Evolutionary conservation across 805 yeast species (phyloP).

Genomic region (Komagataella populi): DNA sequence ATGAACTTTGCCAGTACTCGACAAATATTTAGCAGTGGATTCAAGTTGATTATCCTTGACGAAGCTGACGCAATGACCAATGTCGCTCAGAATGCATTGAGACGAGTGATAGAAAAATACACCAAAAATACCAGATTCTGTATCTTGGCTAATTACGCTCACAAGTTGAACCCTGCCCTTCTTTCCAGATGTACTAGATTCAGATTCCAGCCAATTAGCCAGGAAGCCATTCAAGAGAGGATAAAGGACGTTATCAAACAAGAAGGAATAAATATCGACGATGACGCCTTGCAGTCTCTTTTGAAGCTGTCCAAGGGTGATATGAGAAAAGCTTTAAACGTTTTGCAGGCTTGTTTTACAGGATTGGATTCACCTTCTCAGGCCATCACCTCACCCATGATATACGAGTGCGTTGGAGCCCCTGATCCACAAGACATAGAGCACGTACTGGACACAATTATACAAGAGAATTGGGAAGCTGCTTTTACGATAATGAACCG

Average conservation of each 20-base stretch:
- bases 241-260: slow-evolving; percentile 52
- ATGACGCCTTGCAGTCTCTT: slow-evolving; percentile 52
- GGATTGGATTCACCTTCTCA: slow-evolving; percentile 35
- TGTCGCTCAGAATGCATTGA: slow-evolving; percentile 71
- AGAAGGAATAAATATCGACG: slow-evolving; percentile 47
- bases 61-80: slow-evolving; percentile 95
- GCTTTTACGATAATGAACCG: slow-evolving; percentile 53
- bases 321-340: slow-evolving; percentile 91
- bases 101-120: slow-evolving; percentile 82
- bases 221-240: slow-evolving; percentile 54
- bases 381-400: slow-evolving; percentile 57
- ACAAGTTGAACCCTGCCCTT: slow-evolving; percentile 89
- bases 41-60: slow-evolving; percentile 83
- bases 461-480: slow-evolving; percentile 82
- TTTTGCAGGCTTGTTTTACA: slow-evolving; percentile 86
- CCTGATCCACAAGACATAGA: slow-evolving; percentile 84
- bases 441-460: slow-evolving; percentile 57
- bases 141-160: slow-evolving; percentile 90
- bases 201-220: slow-evolving; percentile 73
- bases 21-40: slow-evolving; percentile 80
- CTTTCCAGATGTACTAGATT: slow-evolving; percentile 91
- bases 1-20: slow-evolving; percentile 92
- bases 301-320: slow-evolving; percentile 79
- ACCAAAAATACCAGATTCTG: slow-evolving; percentile 93
- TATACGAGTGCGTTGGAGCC: slow-evolving; percentile 91